Conservation (phyloP, 371 early-diverging fungal genomes). For the Dinochytrium kinnereticum region DNA sequence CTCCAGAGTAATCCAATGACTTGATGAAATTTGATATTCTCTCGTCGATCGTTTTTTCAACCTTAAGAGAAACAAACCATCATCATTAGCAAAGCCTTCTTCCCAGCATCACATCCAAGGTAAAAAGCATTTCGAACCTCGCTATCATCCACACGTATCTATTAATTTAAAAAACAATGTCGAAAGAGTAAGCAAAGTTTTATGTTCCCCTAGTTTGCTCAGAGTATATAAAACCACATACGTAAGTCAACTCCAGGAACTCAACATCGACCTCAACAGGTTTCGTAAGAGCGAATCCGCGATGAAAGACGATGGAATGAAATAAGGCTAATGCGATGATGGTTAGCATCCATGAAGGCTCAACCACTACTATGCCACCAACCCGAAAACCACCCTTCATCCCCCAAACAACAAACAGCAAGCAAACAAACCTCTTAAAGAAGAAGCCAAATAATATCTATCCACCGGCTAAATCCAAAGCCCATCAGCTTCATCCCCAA, state of each 20-base stretch:
- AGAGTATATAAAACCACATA: constrained; percentile 41
- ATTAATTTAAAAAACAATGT: background rate
- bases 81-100: too few relatives aligned
- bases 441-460: constrained; percentile 65
- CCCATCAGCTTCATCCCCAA: too few relatives aligned
- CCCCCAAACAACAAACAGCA: too few relatives aligned
- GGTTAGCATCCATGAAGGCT: background rate
- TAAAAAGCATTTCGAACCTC: constrained; percentile 50
- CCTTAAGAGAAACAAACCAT: constrained; percentile 48
- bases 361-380: too few relatives aligned
- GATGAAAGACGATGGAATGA: constrained; percentile 86
- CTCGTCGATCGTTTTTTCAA: constrained; percentile 62
- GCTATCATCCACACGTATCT: constrained; percentile 35
- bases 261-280: constrained; percentile 74
- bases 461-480: constrained; percentile 55
- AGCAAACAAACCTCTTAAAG: constrained; percentile 62
- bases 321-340: constrained; percentile 60
- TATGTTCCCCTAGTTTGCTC: background rate
- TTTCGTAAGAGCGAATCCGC: constrained; percentile 73
- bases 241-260: constrained; percentile 69
- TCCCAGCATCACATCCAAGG: too few relatives aligned
- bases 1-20: constrained; percentile 38
- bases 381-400: too few relatives aligned
- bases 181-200: too few relatives aligned
- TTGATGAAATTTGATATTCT: constrained; percentile 59